A percentile compares a stretch with the other conserved stretches of the same genome.
phyloP scores from a whole-genome alignment of 768 basidiomycete species.

The Suillus luteus region DNA sequence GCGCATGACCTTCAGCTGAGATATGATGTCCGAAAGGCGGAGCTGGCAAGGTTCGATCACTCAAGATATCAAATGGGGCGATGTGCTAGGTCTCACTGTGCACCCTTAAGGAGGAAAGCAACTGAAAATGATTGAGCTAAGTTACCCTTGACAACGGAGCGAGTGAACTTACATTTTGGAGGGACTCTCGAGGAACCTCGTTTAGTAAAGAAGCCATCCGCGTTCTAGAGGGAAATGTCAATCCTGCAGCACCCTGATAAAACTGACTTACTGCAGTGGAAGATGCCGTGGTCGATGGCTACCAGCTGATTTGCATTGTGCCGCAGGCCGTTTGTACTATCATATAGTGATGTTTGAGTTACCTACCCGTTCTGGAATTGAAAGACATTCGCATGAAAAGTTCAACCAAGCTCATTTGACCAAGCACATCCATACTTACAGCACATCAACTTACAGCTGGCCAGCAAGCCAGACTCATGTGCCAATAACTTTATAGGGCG shows the following conservation, averaged over 20 bases:
- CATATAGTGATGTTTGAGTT: neutral
- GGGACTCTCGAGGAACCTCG: constrained; percentile 37
- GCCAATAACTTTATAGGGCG: neutral
- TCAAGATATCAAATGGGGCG: constrained; percentile 10
- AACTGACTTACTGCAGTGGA: neutral
- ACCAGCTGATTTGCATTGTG: neutral
- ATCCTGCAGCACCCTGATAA: neutral
- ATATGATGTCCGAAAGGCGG: constrained; percentile 32
- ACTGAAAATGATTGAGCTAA: constrained; percentile 35
- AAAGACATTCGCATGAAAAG: constrained; percentile 10
- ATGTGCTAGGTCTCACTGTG: constrained; percentile 34
- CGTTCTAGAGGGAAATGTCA: neutral
- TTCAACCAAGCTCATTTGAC: constrained; percentile 1
- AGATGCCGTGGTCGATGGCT: neutral
- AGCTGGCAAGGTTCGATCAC: constrained; percentile 23
- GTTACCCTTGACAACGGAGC: neutral
- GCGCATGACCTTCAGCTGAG: constrained; percentile 32
- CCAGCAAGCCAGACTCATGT: constrained; percentile 15
- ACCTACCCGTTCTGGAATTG: constrained; percentile 10
- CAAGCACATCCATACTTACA: neutral
- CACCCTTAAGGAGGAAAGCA: constrained; percentile 43
- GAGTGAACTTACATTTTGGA: constrained; percentile 33
- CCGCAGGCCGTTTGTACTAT: neutral
- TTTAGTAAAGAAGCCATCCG: constrained; percentile 21
- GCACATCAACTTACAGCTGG: constrained; percentile 8